These are phyloP conservation scores for Ceratocystis alfenasii DNA, from an alignment of 2,329 filamentous ascomycete species.

Conservation along the genomic window DNA sequence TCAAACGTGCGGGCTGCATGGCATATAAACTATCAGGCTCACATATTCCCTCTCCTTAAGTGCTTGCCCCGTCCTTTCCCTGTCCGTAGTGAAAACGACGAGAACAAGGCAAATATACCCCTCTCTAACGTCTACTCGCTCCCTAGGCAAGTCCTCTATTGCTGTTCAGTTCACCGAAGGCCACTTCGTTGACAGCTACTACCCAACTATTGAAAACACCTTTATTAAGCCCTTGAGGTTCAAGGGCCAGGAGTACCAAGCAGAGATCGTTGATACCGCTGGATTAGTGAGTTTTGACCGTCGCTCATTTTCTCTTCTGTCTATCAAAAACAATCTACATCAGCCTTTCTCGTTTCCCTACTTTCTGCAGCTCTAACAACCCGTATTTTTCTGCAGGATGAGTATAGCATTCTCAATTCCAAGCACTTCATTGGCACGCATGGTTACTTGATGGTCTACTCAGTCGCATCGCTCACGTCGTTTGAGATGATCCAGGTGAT, in stretches of 20 bases:
- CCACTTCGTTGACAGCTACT: slow-evolving; percentile 97
- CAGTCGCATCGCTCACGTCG: slow-evolving; percentile 83
- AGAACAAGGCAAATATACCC: background rate
- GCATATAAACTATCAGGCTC: background rate
- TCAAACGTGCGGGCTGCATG: background rate
- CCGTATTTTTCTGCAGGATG: slow-evolving; percentile 49
- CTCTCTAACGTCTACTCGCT: background rate
- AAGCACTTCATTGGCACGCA: slow-evolving; percentile 99
- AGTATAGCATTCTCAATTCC: slow-evolving; percentile 95
- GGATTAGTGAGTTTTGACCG: slow-evolving; percentile 56
- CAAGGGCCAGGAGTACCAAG: slow-evolving; percentile 85
- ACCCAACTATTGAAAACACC: slow-evolving; percentile 97
- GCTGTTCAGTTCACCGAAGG: slow-evolving; percentile 95
- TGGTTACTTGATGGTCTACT: slow-evolving; percentile 97
- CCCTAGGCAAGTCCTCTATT: slow-evolving; percentile 83
- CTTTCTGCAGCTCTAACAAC: background rate
- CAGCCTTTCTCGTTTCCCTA: background rate
- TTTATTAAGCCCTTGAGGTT: slow-evolving; percentile 92
- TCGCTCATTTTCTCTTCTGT: background rate
- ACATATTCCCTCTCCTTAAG: background rate
- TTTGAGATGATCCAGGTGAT: slow-evolving; percentile 98
- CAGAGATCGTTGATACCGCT: slow-evolving; percentile 96
- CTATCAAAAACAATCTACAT: background rate
- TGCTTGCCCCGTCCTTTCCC: background rate
- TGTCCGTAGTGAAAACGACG: background rate